A percentile compares a stretch with the other conserved stretches of the same genome.
phyloP scores from a whole-genome alignment of 1,284 basidiomycete species.

The Rhizoctonia solani region DNA sequence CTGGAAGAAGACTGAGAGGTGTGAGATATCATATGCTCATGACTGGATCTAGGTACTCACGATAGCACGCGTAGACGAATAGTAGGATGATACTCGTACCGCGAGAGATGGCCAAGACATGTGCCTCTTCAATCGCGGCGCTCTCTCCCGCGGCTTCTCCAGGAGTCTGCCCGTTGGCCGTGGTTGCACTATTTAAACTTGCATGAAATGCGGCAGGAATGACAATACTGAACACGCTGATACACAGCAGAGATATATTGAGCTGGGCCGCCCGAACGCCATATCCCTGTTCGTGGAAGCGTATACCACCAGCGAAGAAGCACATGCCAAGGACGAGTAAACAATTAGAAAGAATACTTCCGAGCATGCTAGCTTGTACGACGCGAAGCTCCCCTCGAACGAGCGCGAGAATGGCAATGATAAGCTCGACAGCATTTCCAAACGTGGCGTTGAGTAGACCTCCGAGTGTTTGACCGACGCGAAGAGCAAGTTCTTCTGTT shows the following conservation, averaged over 20 bases:
- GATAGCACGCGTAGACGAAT: slow-evolving; percentile 54
- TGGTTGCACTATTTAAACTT: slow-evolving; percentile 35
- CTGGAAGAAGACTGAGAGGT: slow-evolving; percentile 52
- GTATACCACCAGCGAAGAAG: slow-evolving; percentile 66
- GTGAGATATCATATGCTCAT: slow-evolving; percentile 45
- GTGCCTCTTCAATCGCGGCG: slow-evolving; percentile 41
- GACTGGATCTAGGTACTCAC: slow-evolving; percentile 40
- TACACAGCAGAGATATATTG: slow-evolving; percentile 76
- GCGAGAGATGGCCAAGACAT: slow-evolving; percentile 50
- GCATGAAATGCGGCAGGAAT: slow-evolving; percentile 70
- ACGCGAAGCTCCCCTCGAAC: slow-evolving; percentile 78
- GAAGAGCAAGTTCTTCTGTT: slow-evolving; percentile 83
- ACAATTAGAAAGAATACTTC: slow-evolving; percentile 65
- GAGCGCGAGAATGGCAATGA: slow-evolving; percentile 74
- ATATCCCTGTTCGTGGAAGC: slow-evolving; percentile 67
- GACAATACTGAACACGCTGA: slow-evolving; percentile 79
- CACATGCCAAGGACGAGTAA: slow-evolving; percentile 84
- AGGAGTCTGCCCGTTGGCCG: slow-evolving; percentile 8
- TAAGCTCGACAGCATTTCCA: slow-evolving; percentile 38
- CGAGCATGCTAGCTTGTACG: slow-evolving; percentile 73
- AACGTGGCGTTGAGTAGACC: slow-evolving; percentile 76
- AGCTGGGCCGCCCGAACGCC: slow-evolving; percentile 73
- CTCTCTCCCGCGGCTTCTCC: slow-evolving; percentile 43
- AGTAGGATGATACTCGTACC: slow-evolving; percentile 61
- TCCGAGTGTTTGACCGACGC: slow-evolving; percentile 82